These are phyloP conservation scores for Cryphonectria radicalis DNA, from an alignment of 2,329 filamentous ascomycete genomes.

Conservation along the genomic window DNA sequence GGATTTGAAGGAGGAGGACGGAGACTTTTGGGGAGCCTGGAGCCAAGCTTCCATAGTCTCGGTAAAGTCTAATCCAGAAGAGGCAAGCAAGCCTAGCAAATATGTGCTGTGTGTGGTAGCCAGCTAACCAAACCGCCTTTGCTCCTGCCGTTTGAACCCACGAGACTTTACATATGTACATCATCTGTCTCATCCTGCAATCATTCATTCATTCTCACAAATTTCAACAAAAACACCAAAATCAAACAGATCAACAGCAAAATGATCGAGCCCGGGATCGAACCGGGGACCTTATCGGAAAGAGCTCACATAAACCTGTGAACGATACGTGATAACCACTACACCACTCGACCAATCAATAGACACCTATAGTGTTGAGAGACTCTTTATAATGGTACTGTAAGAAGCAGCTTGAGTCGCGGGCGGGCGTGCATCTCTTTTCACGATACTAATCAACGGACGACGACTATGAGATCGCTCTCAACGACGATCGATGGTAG, in stretches of 20 bases:
- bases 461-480: neutral
- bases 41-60: neutral
- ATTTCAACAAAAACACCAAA: neutral
- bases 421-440: too few species aligned
- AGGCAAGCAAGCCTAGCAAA: neutral
- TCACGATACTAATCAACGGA: neutral
- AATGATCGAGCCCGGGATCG: slow-evolving; percentile 18
- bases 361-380: too few species aligned
- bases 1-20: neutral
- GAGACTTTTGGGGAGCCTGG: neutral
- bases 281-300: slow-evolving; percentile 26
- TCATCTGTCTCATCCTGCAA: neutral
- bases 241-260: neutral
- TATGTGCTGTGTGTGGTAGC: neutral
- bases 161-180: neutral
- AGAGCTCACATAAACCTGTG: slow-evolving; percentile 12
- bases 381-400: too few species aligned
- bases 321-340: slow-evolving; percentile 27
- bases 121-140: neutral
- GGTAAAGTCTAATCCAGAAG: neutral
- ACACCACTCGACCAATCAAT: slow-evolving; percentile 11
- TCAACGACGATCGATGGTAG: neutral
- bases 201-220: neutral
- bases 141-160: too few species aligned
- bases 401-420: too few species aligned